Conservation (phyloP, 2,329 filamentous ascomycete genomes). For the Ilyonectria destructans region DNA sequence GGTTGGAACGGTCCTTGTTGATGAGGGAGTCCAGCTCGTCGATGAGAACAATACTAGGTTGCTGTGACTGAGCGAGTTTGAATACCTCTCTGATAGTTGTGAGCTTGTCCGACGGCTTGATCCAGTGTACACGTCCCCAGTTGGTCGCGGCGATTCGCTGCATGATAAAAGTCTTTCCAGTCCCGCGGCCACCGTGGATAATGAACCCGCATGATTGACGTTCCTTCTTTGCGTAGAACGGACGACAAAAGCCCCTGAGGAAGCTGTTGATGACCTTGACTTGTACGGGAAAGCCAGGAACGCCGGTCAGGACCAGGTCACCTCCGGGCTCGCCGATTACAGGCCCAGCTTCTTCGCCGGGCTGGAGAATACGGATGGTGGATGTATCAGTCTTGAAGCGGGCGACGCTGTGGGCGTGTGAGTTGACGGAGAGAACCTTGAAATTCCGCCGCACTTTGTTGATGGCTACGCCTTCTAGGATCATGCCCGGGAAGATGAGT, state of each 20-base stretch:
- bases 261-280: constrained; percentile 78
- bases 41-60: constrained; percentile 85
- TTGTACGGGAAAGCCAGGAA: constrained; percentile 80
- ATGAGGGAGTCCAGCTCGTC: constrained; percentile 84
- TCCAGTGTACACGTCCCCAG: constrained; percentile 80
- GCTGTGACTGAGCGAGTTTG: constrained; percentile 75
- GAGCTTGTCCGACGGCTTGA: constrained; percentile 72
- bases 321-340: constrained; percentile 42
- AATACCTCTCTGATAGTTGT: constrained; percentile 78
- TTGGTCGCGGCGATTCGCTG: constrained; percentile 76
- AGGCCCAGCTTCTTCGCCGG: constrained; percentile 46
- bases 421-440: constrained; percentile 71
- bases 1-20: constrained; percentile 70
- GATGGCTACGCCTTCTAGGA: constrained; percentile 73
- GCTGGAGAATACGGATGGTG: constrained; percentile 56
- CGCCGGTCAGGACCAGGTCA: constrained; percentile 65
- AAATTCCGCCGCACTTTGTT: constrained; percentile 63
- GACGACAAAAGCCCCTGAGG: constrained; percentile 70
- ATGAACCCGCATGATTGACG: constrained; percentile 73
- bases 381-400: constrained; percentile 60
- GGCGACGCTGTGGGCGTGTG: constrained; percentile 61
- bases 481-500: constrained; percentile 78
- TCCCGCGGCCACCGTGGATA: constrained; percentile 86
- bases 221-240: constrained; percentile 51
- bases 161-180: constrained; percentile 86